Conservation (phyloP, 2,329 filamentous ascomycete species). For the Cordyceps cateniannulata region DNA sequence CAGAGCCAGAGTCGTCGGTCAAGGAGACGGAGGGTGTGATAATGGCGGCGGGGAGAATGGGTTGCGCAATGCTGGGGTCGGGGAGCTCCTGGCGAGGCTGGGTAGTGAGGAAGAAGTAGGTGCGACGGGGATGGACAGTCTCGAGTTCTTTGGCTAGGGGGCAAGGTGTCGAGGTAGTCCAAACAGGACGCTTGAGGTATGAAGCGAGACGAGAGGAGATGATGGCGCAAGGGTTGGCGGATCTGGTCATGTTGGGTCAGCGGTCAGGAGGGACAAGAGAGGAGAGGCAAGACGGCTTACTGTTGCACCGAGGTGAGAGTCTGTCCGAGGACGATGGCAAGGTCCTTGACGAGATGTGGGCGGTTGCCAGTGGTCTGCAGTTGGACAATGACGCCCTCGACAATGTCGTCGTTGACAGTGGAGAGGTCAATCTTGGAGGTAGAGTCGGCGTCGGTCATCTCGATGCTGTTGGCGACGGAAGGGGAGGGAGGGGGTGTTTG, state of each 20-base stretch:
- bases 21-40: conserved; percentile 70
- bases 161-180: conserved; percentile 73
- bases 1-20: conserved; percentile 46
- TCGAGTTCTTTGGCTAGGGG: conserved; percentile 91
- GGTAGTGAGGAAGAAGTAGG: conserved; percentile 95
- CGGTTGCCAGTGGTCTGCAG: conserved; percentile 85
- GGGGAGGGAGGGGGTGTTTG: conserved; percentile 59
- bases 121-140: conserved; percentile 84
- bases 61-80: conserved; percentile 27
- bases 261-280: conserved; percentile 14
- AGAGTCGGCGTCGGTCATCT: conserved; percentile 20
- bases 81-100: conserved; percentile 76
- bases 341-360: conserved; percentile 90
- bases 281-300: conserved; percentile 49
- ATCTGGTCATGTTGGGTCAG: conserved; percentile 49
- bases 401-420: conserved; percentile 89
- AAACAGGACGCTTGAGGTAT: conserved; percentile 80
- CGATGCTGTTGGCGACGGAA: conserved; percentile 22
- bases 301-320: conserved; percentile 81
- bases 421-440: conserved; percentile 53
- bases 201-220: conserved; percentile 86
- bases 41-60: conserved; percentile 47
- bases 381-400: conserved; percentile 82
- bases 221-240: conserved; percentile 89
- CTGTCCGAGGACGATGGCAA: conserved; percentile 71